Base-by-base conservation (phyloP, 1,139 yeast species). In the Protomyces pachydermus region DNA sequence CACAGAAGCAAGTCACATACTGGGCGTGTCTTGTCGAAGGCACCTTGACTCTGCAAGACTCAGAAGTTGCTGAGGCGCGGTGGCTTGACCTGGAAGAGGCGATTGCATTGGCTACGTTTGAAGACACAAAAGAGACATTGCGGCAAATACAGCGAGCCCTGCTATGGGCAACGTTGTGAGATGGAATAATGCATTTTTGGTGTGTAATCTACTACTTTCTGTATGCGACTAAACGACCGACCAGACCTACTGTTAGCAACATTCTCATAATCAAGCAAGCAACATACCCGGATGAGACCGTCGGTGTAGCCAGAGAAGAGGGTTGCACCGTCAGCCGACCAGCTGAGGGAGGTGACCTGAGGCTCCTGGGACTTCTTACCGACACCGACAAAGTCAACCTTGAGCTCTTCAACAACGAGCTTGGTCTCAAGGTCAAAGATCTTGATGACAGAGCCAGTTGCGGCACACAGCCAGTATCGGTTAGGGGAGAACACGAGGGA, bases 391-490 rank as follows among this genome's bases (percentile, higher is more conserved):
- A 90, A 89, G 84, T 93, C 98, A 79, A 98, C 97, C 84, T 88
- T 91, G 82, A 93, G 89, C 85, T 93, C 98, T 79, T 93, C 98
- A 82, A 91, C 91, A 80, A 91, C 84, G 75, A 83, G 82, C 83
- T 96, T 88, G 83, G 89, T 93, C 84, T 91, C 96, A 80, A 93
- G 87, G 87, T 91, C 91, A 90, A 86, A 93, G 85, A 95, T 88
- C 91, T 91, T 91, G 84, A 95, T 90, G 78, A 97, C 95, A 74
- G 97, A 82, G 73, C 97, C 84, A 76, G 99, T 93, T 78, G 98
- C 98, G 82, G 98, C 98, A 80, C 97, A 95, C 81, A 95, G 89
- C 98, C 98, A 93, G 95, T 90, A 95, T 88, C 98, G 91, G 96
- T 90, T 89, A 82, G 99, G 98, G 80, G 98, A 91, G 96, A 93